Evolutionary conservation across 208 protist genomes (phyloP), one percentile per base, ranked within the genome.

Genomic region (Trichomonas vaginalis): DNA sequence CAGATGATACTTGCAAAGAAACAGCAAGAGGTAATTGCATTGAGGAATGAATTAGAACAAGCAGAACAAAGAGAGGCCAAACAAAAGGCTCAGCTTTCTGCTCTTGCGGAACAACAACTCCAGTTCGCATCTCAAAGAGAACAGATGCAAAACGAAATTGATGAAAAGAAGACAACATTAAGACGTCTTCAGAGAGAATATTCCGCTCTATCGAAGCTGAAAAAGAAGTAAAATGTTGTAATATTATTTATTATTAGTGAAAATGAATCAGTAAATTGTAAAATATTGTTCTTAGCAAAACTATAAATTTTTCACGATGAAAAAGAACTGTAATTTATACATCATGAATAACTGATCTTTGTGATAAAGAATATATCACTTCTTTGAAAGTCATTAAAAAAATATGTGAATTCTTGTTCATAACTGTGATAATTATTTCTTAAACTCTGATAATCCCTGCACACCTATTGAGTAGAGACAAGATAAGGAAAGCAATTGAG

Each of bases 111-210:
- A 32, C 86, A 92, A 47, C 86, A 92, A 47, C 0, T 92, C 0
- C 86, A 92, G 37, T 92, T 56, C 6, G 86, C 86, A 39, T 39
- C 40, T 35, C 40, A 92, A 32, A 92, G n/a, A 51, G 86, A 92
- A 51, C 40, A 92, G 2, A 51, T 92, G 8, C 40, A 35, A 4
- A 92, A 92, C 45, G 46, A 42, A 47, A 92, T 51, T 39, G 86
- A 92, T 51, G n/a, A 92, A 32, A 92, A 92, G 46, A 92, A 51
- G 45, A 92, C 86, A 51, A 45, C 42, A 92, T 51, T 92, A 32
- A 92, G 39, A 32, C 12, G 86, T 10, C 17, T 92, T 21, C 42
- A 92, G 46, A 35, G 86, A 32, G 82, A 88, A 88, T n/a, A 88
- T 15, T 35, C 82, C 15, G 82, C 82, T 32, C 10, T 32, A 47